A percentile compares a stretch with the other conserved stretches of the same genome.
These are phyloP conservation scores for Phaeosphaeriaceae sp. DNA, from an alignment of 2,329 filamentous ascomycete species.

Conservation along the genomic window DNA sequence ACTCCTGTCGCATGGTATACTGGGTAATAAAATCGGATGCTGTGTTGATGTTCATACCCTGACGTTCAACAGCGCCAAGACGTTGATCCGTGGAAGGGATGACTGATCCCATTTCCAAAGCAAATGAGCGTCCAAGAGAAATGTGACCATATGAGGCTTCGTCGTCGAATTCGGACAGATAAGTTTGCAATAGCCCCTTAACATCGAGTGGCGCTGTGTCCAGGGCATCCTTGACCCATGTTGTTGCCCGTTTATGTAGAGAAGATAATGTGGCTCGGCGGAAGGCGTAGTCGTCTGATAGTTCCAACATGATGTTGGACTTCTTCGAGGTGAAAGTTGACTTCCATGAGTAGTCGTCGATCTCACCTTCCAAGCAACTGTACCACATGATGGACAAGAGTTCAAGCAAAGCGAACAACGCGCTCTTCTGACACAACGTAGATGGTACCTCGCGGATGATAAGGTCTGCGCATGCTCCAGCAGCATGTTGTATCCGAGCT, in stretches of 20 bases:
- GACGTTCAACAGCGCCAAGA: slow-evolving; percentile 78
- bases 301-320: slow-evolving; percentile 80
- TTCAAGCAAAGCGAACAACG: slow-evolving; percentile 91
- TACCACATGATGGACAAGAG: slow-evolving; percentile 93
- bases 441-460: slow-evolving; percentile 88
- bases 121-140: slow-evolving; percentile 91
- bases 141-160: slow-evolving; percentile 91
- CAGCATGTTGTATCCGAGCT: slow-evolving; percentile 86
- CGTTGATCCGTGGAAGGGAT: slow-evolving; percentile 88
- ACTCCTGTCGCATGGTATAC: slow-evolving; percentile 96
- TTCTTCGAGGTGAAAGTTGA: slow-evolving; percentile 79
- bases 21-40: slow-evolving; percentile 96
- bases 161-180: slow-evolving; percentile 93
- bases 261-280: slow-evolving; percentile 79
- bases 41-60: slow-evolving; percentile 80
- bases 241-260: slow-evolving; percentile 77
- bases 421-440: slow-evolving; percentile 85
- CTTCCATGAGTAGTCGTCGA: slow-evolving; percentile 88
- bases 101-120: slow-evolving; percentile 85
- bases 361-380: slow-evolving; percentile 91
- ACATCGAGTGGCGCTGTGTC: slow-evolving; percentile 89
- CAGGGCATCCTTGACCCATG: slow-evolving; percentile 82
- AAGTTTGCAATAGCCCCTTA: slow-evolving; percentile 94
- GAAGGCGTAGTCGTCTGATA: slow-evolving; percentile 92
- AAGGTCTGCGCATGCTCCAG: slow-evolving; percentile 80